Evolutionary conservation across 371 early-diverging fungal genomes (phyloP).

Genomic region (Apophysomyces variabilis): DNA sequence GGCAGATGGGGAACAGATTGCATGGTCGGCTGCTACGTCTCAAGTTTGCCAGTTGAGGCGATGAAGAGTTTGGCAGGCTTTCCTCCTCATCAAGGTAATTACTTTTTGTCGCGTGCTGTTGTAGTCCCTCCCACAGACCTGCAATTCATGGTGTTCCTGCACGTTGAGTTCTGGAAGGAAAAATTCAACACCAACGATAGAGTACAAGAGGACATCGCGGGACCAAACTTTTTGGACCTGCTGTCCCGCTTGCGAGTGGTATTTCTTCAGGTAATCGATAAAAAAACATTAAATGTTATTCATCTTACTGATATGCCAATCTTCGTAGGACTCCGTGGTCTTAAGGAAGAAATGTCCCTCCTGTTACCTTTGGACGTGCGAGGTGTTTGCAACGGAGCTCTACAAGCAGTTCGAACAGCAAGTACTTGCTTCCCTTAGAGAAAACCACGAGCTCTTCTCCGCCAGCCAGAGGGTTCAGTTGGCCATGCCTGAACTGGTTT

Average conservation of each 20-base stretch:
- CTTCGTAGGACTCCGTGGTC: slow-evolving; percentile 11
- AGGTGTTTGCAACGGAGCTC: background rate
- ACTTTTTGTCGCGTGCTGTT: slow-evolving; percentile 8
- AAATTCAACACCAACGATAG: background rate
- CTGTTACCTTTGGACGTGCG: slow-evolving; percentile 14
- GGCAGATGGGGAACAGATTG: slow-evolving; percentile 19
- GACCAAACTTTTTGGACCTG: slow-evolving; percentile 15
- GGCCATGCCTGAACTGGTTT: background rate
- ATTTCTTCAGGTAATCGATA: slow-evolving; percentile 17
- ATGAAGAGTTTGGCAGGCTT: slow-evolving; percentile 20
- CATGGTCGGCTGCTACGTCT: slow-evolving; percentile 18
- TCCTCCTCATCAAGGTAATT: background rate
- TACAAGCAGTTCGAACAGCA: slow-evolving; percentile 8
- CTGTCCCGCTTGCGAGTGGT: slow-evolving; percentile 9
- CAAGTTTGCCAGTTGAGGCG: slow-evolving; percentile 14
- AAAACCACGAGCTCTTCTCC: background rate
- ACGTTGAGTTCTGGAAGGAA: slow-evolving; percentile 15
- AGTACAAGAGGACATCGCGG: slow-evolving; percentile 16
- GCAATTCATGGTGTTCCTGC: background rate
- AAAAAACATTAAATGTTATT: background rate
- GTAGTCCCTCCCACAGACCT: background rate
- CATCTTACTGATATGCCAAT: background rate
- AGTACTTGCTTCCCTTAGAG: background rate
- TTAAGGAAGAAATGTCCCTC: slow-evolving; percentile 14
- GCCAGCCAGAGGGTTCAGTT: background rate